Evolutionary conservation across 73 alveolate species (phyloP), one percentile per base, ranked within the genome.

Genomic region (Tetrahymena borealis): DNA sequence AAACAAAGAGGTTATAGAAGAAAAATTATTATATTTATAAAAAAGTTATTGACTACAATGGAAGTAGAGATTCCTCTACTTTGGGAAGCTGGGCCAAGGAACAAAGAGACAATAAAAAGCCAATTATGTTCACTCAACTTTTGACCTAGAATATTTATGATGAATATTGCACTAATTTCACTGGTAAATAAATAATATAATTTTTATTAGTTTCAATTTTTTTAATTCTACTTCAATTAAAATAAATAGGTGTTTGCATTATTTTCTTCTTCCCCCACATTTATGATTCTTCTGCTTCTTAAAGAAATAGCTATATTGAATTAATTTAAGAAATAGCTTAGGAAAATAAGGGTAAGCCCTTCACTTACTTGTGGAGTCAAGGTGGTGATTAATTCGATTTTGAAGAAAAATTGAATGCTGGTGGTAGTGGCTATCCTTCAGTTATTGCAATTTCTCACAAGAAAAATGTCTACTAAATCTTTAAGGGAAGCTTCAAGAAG

Each of bases 351-450:
- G 96, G 97, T 32, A 97, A 97, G 78, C 99, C 99, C n/a, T 94
- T 98, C 36, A 94, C 60, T 36, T 96, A 92, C 97, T 96, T 97
- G 90, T 98, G 99, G 99, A 96, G 97, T 77, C 93, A 96, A 91
- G 99, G 99, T 39, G 99, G 99, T 20, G 99, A 98, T 91, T 92
- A 97, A 33, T 94, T 95, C 91, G 98, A 98, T 39, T 94, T 98
- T 38, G 99, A 98, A 94, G 97, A 95, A 40, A 92, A 95, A 94
- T 91, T 97, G 10, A 96, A 97, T 38, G 93, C 98, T 35, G 98
- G 99, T 32, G 98, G 85, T 9, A 60, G 97, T 90, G 99, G 99
- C 12, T 98, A 96, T 96, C 99, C 99, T 38, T 98, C 99, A 37
- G 98, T 96, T 18, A 93, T 97, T 40, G 99, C 99, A 1, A 39